Conservation (phyloP, 768 basidiomycete genomes). For the Mycena alexandri region DNA sequence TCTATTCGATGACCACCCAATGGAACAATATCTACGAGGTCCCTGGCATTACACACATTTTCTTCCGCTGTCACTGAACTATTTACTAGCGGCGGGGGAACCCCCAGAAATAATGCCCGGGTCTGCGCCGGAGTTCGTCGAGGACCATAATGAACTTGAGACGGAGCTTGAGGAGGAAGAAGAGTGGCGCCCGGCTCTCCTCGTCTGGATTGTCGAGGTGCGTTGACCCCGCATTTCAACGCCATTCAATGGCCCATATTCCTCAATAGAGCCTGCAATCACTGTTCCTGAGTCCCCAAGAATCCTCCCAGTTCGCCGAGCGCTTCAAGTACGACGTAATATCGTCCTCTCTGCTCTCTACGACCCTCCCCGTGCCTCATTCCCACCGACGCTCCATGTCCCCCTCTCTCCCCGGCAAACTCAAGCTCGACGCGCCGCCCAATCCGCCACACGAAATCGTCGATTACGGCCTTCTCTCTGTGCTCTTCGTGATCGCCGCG, state of each 20-base stretch:
- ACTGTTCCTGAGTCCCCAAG: constrained; percentile 51
- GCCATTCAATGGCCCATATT: constrained; percentile 30
- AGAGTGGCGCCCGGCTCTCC: constrained; percentile 52
- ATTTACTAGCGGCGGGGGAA: constrained; percentile 69
- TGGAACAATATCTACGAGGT: constrained; percentile 81
- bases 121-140: constrained; percentile 54
- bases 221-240: constrained; percentile 38
- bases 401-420: constrained; percentile 62
- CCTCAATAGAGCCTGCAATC: constrained; percentile 52
- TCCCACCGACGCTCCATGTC: constrained; percentile 49
- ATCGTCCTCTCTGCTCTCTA: constrained; percentile 80
- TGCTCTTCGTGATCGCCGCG: constrained; percentile 53
- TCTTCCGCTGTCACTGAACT: not conserved
- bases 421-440: constrained; percentile 46
- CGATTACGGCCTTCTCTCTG: constrained; percentile 54
- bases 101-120: constrained; percentile 70
- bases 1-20: constrained; percentile 81
- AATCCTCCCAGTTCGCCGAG: constrained; percentile 71
- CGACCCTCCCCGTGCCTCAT: constrained; percentile 61
- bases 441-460: constrained; percentile 50
- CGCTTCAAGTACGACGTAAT: constrained; percentile 89
- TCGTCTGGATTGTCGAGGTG: constrained; percentile 56
- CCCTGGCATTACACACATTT: constrained; percentile 37
- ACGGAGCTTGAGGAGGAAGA: constrained; percentile 43
- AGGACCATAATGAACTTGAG: constrained; percentile 52